Evolutionary conservation across 164 flowering plant genomes (phyloP), one percentile per base, ranked within the genome.

Genomic region (Sedum album): DNA sequence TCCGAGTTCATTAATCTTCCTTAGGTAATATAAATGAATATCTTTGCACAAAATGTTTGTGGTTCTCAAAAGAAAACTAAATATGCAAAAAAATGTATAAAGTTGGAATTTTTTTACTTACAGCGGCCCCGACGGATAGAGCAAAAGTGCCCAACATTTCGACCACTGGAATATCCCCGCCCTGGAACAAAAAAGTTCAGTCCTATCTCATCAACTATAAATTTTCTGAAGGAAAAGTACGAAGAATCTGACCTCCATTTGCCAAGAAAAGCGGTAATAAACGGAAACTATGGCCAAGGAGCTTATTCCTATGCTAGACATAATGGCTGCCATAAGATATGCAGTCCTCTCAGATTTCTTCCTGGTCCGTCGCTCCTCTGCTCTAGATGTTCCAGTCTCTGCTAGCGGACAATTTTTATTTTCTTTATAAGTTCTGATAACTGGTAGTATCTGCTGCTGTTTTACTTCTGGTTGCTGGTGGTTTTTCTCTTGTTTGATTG

Each of bases 81-180:
- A 11, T 44, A 11, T 44, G 17, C 48, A 44, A 44, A 44, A 41
- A n/a, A 11, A 2, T 15, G 6, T 33, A 33, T 36, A 15, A 20
- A 63, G 8, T 20, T 6, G 3, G 10, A 1, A 20, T 28, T 21
- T 21, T n/a, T 65, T 65, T 46, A 81, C 96, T 86, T 75, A 93
- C 98, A 41, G 94, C 96, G 67, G 98, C 90, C 0, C 97, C 98
- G 6, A 91, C 80, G 1, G 98, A 83, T 1, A 93, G 84, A 68
- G 89, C 80, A 77, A 93, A 91, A 70, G 97, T 91, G 25, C 94
- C 88, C 13, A 89, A 80, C 94, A 93, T 91, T 68, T 93, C 97
- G 20, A 82, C 39, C 31, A 81, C 35, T 2, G 96, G 93, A 44
- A 91, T 63, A 35, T 85, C 91, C 62, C 91, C 91, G 14, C 94